Conservation (phyloP, 2,329 filamentous ascomycete genomes). For the Sporothrix globosa region DNA sequence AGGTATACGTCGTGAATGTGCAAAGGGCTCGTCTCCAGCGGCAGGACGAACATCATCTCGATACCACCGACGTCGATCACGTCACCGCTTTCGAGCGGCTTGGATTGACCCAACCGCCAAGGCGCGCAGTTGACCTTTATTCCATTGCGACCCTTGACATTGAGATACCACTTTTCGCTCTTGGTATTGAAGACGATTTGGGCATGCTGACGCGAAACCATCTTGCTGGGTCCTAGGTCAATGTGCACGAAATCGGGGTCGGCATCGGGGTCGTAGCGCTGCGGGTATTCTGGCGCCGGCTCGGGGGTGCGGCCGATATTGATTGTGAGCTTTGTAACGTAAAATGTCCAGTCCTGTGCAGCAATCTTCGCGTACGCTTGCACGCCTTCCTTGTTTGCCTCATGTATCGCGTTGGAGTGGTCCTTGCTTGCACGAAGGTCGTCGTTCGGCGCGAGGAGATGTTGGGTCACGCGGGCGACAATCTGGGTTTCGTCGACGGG, state of each 20-base stretch:
- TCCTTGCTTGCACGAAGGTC: conserved; percentile 64
- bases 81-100: conserved; percentile 77
- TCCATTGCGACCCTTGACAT: conserved; percentile 89
- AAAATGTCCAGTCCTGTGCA: conserved; percentile 82
- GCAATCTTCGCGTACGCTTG: conserved; percentile 82
- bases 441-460: conserved; percentile 49
- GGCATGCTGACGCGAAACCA: conserved; percentile 76
- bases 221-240: conserved; percentile 82
- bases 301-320: conserved; percentile 75
- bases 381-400: conserved; percentile 63
- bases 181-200: conserved; percentile 72
- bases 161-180: conserved; percentile 75
- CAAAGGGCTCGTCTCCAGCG: conserved; percentile 68
- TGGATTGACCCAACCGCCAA: conserved; percentile 68
- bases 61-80: conserved; percentile 90
- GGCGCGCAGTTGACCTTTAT: conserved; percentile 77
- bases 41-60: conserved; percentile 99
- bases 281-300: conserved; percentile 41
- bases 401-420: conserved; percentile 66
- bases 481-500: conserved; percentile 58
- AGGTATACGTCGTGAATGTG: conserved; percentile 70
- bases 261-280: conserved; percentile 50
- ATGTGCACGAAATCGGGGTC: conserved; percentile 71
- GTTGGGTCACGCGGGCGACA: conserved; percentile 60
- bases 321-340: conserved; percentile 73